Evolutionary conservation across 2,329 filamentous ascomycete species (phyloP), one percentile per base, ranked within the genome.

Genomic region (Colletotrichum musicola): DNA sequence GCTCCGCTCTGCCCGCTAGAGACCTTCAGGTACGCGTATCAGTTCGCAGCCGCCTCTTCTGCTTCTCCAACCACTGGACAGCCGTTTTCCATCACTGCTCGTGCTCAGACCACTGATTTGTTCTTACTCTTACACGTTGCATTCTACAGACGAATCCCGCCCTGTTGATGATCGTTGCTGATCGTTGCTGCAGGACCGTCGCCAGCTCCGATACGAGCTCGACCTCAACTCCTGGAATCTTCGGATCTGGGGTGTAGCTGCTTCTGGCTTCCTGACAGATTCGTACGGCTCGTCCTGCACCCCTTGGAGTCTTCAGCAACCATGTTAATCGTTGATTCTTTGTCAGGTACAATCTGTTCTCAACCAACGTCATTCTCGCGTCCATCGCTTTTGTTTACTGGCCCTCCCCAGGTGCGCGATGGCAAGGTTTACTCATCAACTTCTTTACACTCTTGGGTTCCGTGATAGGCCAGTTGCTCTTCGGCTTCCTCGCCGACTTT

Each of bases 141-240:
- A 35, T 35, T 10, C 10, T 9, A 35, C 10, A 35, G 30, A 35
- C 7, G 30, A 42, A 25, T 25, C 18, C 20, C 40, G 18, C 16
- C 2, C 20, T 35, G 7, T 35, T 35, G 30, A 35, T 35, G 7
- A 35, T 35, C 30, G 30, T 35, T 35, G 30, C 62, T 55, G 40
- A 65, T 18, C 20, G 20, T n/a, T 46, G 12, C 42, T 44, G 7
- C 71, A 86, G 84, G 84, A 86, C 74, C 84, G 85, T 57, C 79
- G 81, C 64, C 85, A 86, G 72, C 72, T 87, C 42, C 82, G 84
- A 67, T 86, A 86, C 73, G 84, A 86, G 72, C 81, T 87, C 42
- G 84, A 87, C 69, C 77, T 87, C 18, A 87, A 87, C 73, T 83
- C 83, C 1, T 87, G 84, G 84, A 87, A 86, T 73, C 74, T 86